Evolutionary conservation across 176 grass and related monocot species (phyloP).

Genomic region (Bothriochloa decipiens): DNA sequence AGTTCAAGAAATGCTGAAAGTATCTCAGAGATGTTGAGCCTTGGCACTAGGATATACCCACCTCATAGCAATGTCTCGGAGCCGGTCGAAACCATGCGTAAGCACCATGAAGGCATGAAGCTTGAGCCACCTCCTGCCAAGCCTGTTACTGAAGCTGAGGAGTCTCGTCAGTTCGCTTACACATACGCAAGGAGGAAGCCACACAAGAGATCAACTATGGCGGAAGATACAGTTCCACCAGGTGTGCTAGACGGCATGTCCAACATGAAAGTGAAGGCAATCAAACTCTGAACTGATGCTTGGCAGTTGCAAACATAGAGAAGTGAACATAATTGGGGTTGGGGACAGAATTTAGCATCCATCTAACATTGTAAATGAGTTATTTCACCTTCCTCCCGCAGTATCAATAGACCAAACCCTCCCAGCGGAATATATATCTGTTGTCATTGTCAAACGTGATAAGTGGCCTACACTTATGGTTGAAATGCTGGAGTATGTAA

Average conservation of each 20-base stretch:
- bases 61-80: conserved; percentile 11
- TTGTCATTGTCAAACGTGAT: neutral
- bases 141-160: conserved; percentile 36
- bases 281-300: conserved; percentile 58
- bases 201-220: conserved; percentile 47
- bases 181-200: conserved; percentile 81
- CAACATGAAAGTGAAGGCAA: conserved; percentile 51
- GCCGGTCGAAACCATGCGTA: conserved; percentile 15
- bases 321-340: conserved; percentile 26
- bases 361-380: conserved; percentile 43
- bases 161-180: conserved; percentile 54
- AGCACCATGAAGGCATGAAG: conserved; percentile 27
- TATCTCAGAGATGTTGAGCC: conserved; percentile 40
- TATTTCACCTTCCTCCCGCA: neutral
- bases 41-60: conserved; percentile 23
- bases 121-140: conserved; percentile 20
- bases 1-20: conserved; percentile 14
- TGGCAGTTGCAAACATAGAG: conserved; percentile 8
- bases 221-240: conserved; percentile 34
- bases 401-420: neutral
- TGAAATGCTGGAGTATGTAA: conserved; percentile 20
- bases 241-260: conserved; percentile 33
- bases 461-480: neutral
- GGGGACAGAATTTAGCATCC: neutral
- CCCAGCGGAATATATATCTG: neutral